These are phyloP conservation scores for Zymoseptoria crescenta DNA, from an alignment of 2,329 filamentous ascomycete genomes.

Conservation along the genomic window DNA sequence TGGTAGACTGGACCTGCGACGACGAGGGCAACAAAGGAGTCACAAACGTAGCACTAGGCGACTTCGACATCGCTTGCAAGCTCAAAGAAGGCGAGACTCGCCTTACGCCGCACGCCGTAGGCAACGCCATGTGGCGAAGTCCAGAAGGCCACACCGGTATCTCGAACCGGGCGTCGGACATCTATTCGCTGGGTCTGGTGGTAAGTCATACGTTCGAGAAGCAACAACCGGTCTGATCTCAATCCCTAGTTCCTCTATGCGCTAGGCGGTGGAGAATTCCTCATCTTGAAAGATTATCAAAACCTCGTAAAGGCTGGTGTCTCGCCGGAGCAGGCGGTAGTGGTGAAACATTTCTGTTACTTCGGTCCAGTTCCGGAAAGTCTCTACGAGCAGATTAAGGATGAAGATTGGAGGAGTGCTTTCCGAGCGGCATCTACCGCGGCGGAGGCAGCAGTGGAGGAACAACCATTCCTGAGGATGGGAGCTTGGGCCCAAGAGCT, in stretches of 20 bases:
- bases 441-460: constrained; percentile 24
- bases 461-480: constrained; percentile 27
- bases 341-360: constrained; percentile 29
- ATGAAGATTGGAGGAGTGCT: constrained; percentile 23
- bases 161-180: constrained; percentile 31
- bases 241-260: constrained; percentile 30
- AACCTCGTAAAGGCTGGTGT: constrained; percentile 22
- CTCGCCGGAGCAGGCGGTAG: constrained; percentile 28
- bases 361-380: constrained; percentile 29
- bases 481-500: constrained; percentile 25
- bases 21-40: constrained; percentile 28
- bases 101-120: constrained; percentile 26
- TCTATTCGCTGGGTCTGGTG: constrained; percentile 34
- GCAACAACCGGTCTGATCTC: constrained; percentile 9
- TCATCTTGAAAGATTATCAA: constrained; percentile 28
- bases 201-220: constrained; percentile 23
- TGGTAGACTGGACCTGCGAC: constrained; percentile 31
- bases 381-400: constrained; percentile 25
- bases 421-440: constrained; percentile 21
- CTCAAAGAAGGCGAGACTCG: constrained; percentile 22
- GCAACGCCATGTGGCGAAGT: constrained; percentile 36
- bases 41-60: constrained; percentile 29
- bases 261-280: constrained; percentile 26
- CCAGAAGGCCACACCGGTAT: constrained; percentile 33
- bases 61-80: constrained; percentile 33